A percentile compares a stretch with the other conserved stretches of the same genome.
These are phyloP conservation scores for Sugiyamaella paludigena DNA, from an alignment of 1,139 yeast genomes.

Conservation along the genomic window DNA sequence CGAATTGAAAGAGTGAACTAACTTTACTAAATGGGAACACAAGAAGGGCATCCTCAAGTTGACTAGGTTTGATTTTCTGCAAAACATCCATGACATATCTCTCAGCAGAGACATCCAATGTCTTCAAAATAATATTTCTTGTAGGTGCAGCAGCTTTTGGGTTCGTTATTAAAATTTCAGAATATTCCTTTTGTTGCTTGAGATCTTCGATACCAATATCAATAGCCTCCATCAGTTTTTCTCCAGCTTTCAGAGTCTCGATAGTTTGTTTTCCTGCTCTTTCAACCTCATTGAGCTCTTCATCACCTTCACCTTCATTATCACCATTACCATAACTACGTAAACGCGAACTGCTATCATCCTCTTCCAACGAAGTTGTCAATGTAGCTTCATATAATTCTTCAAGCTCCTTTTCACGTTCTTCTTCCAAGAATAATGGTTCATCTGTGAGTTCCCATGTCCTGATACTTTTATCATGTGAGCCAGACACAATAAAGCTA, in stretches of 20 bases:
- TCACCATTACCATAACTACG: slow-evolving; percentile 29
- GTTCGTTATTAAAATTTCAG: slow-evolving; percentile 42
- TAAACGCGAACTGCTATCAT: slow-evolving; percentile 43
- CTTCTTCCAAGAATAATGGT: slow-evolving; percentile 93
- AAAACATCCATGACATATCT: slow-evolving; percentile 74
- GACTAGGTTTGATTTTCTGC: slow-evolving; percentile 70
- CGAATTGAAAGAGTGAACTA: slow-evolving; percentile 62
- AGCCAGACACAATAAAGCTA: slow-evolving; percentile 71
- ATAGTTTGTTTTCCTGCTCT: slow-evolving; percentile 79
- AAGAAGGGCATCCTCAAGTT: slow-evolving; percentile 85
- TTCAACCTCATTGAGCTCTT: slow-evolving; percentile 50
- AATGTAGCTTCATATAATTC: slow-evolving; percentile 80
- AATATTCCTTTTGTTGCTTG: slow-evolving; percentile 54
- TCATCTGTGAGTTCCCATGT: slow-evolving; percentile 92
- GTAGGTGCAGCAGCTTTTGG: slow-evolving; percentile 59
- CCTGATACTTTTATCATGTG: slow-evolving; percentile 92
- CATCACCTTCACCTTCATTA: slow-evolving; percentile 36
- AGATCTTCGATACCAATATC: slow-evolving; percentile 78
- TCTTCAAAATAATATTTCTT: slow-evolving; percentile 66
- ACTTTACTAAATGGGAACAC: slow-evolving; percentile 89
- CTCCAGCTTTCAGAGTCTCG: slow-evolving; percentile 94
- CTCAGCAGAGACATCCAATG: slow-evolving; percentile 69
- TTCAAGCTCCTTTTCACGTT: slow-evolving; percentile 91
- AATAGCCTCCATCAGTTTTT: slow-evolving; percentile 85
- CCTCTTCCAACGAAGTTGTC: slow-evolving; percentile 65